Conservation (phyloP, 2,329 filamentous ascomycete species). For the Fusarium anguioides region DNA sequence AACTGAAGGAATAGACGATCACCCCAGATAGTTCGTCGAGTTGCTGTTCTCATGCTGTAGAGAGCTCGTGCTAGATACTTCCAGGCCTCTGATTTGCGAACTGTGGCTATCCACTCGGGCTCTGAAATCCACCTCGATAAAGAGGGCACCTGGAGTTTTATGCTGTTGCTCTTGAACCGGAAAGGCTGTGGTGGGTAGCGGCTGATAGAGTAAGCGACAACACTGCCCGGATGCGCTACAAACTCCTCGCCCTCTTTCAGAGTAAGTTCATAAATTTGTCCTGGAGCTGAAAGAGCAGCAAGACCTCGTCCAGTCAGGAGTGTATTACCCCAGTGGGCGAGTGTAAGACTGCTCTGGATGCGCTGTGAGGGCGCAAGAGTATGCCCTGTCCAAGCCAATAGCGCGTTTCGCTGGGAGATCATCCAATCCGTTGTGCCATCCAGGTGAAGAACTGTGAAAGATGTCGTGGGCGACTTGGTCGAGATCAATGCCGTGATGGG, state of each 20-base stretch:
- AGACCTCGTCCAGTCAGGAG: constrained; percentile 88
- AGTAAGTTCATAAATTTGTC: constrained; percentile 88
- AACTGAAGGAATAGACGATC: constrained; percentile 94
- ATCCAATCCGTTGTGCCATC: constrained; percentile 98
- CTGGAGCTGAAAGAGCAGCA: constrained; percentile 84
- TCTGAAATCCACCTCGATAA: constrained; percentile 73
- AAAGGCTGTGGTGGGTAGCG: constrained; percentile 82
- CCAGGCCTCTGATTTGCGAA: constrained; percentile 79
- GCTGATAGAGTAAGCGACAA: constrained; percentile 88
- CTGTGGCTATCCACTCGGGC: constrained; percentile 76
- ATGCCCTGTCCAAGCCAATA: constrained; percentile 97
- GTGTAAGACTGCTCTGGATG: constrained; percentile 77
- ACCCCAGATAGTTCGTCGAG: constrained; percentile 88
- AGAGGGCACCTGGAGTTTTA: constrained; percentile 83
- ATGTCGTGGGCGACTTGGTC: constrained; percentile 86
- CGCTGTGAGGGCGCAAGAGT: constrained; percentile 80
- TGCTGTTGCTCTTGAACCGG: constrained; percentile 80
- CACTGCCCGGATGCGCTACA: constrained; percentile 88
- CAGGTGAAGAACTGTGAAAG: constrained; percentile 87
- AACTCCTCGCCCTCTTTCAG: constrained; percentile 88
- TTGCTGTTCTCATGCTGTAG: constrained; percentile 78
- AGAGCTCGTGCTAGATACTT: constrained; percentile 72
- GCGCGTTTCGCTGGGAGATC: constrained; percentile 83
- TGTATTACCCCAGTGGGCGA: constrained; percentile 93
- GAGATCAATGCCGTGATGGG: constrained; percentile 90